A percentile compares a stretch with the other conserved stretches of the same genome.
Evolutionary conservation across 169 alveolate genomes (phyloP).

Genomic region (Cytauxzoon felis): DNA sequence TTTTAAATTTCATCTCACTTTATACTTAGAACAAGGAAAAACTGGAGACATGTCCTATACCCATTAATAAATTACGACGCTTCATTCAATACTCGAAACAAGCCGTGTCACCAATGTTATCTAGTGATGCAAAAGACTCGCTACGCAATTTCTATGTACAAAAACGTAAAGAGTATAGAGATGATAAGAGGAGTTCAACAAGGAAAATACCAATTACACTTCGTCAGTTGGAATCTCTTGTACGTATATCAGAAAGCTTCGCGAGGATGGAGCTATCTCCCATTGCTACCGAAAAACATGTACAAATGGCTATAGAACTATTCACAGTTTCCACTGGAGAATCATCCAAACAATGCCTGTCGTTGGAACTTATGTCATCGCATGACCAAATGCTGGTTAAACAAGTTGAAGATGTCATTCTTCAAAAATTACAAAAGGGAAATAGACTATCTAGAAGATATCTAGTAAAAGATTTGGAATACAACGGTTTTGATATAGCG

Average conservation of each 20-base stretch:
- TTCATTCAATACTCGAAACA: conserved; percentile 73
- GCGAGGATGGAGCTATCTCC: conserved; percentile 87
- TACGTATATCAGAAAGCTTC: conserved; percentile 91
- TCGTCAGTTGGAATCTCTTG: conserved; percentile 97
- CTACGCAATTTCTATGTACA: conserved; percentile 92
- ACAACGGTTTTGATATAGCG: conserved; percentile 70
- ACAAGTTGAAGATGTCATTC: conserved; percentile 79
- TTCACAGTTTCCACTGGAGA: conserved; percentile 87
- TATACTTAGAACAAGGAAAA: conserved; percentile 4
- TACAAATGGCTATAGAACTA: conserved; percentile 85
- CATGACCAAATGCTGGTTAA: conserved; percentile 78
- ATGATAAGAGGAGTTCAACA: conserved; percentile 77
- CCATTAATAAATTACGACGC: conserved; percentile 64
- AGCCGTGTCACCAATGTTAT: conserved; percentile 88
- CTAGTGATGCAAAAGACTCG: conserved; percentile 92
- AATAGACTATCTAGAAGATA: conserved; percentile 76
- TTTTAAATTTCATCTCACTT: not conserved
- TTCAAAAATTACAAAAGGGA: conserved; percentile 77
- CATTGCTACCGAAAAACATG: conserved; percentile 82
- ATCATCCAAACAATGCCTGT: conserved; percentile 77
- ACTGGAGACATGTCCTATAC: conserved; percentile 45
- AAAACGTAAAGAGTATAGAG: conserved; percentile 83
- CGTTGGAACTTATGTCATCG: conserved; percentile 76
- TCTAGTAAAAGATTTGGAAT: conserved; percentile 73
- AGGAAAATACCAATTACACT: conserved; percentile 95